phyloP scores from a whole-genome alignment of 169 alveolate genomes.

The Cryptosporidium felis region DNA sequence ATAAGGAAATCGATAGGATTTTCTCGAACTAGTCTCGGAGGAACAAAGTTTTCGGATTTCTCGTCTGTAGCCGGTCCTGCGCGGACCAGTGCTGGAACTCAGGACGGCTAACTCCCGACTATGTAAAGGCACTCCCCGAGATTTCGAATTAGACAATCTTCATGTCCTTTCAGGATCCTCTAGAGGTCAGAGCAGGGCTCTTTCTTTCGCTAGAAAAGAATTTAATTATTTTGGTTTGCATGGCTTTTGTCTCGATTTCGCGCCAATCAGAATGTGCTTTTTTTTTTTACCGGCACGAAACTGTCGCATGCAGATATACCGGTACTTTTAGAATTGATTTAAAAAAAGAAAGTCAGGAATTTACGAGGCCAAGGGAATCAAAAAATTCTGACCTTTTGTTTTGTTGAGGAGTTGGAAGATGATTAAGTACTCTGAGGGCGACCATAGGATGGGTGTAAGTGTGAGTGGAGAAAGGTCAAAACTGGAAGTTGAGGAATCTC shows the following conservation, averaged over 20 bases:
- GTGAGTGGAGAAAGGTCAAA: constrained; percentile 10
- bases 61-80: no score
- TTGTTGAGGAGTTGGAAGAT: constrained; percentile 15
- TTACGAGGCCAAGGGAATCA: background rate
- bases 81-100: no score
- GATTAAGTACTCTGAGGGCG: constrained; percentile 31
- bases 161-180: no score
- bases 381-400: constrained; percentile 5
- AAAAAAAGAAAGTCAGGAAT: background rate
- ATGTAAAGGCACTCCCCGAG: no score
- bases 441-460: background rate
- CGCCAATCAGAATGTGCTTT: constrained; percentile 8
- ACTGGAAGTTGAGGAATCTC: background rate
- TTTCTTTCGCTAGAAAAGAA: no score
- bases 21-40: constrained; percentile 73
- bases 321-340: constrained; percentile 18
- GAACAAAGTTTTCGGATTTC: no score
- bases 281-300: constrained; percentile 34
- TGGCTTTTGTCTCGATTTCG: constrained; percentile 67
- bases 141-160: no score
- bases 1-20: constrained; percentile 74
- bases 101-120: no score
- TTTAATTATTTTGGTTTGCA: background rate
- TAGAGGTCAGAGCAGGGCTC: no score
- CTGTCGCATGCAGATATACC: constrained; percentile 69